phyloP scores from a whole-genome alignment of 371 early-diverging fungal genomes.

The Actinomucor elegans region DNA sequence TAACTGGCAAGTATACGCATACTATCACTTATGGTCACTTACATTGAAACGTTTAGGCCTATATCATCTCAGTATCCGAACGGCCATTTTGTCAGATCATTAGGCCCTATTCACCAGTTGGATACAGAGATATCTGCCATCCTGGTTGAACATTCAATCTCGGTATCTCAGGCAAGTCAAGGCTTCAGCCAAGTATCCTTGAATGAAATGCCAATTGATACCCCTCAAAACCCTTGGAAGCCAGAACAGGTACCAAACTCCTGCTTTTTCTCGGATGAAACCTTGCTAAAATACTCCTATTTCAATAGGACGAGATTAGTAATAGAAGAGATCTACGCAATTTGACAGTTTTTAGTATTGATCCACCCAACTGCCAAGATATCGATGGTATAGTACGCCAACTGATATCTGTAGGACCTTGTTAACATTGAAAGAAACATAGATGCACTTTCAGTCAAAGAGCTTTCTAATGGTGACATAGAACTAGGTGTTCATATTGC shows the following conservation, averaged over 20 bases:
- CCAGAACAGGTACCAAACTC: slow-evolving; percentile 37
- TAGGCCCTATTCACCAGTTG: slow-evolving; percentile 68
- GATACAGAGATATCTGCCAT: slow-evolving; percentile 78
- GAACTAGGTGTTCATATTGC: slow-evolving; percentile 98
- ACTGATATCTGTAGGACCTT: no score
- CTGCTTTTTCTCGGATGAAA: neutral
- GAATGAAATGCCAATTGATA: slow-evolving; percentile 71
- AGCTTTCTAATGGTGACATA: slow-evolving; percentile 50
- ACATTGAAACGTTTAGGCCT: no score
- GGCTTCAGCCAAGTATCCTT: slow-evolving; percentile 66
- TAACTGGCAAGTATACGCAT: slow-evolving; percentile 64
- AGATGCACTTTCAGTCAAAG: slow-evolving; percentile 87
- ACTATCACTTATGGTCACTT: no score
- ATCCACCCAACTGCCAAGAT: slow-evolving; percentile 92
- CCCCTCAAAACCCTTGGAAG: slow-evolving; percentile 54
- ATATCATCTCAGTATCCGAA: slow-evolving; percentile 77
- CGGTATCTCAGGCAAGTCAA: slow-evolving; percentile 70
- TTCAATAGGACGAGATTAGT: slow-evolving; percentile 45
- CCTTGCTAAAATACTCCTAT: neutral
- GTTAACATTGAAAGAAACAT: neutral
- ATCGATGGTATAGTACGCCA: slow-evolving; percentile 68
- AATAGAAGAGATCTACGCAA: slow-evolving; percentile 57
- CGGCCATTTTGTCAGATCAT: slow-evolving; percentile 87
- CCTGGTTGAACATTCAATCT: slow-evolving; percentile 76
- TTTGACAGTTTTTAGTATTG: slow-evolving; percentile 67